Conservation (phyloP, 73 alveolate species). For the Durusdinium trenchii region DNA sequence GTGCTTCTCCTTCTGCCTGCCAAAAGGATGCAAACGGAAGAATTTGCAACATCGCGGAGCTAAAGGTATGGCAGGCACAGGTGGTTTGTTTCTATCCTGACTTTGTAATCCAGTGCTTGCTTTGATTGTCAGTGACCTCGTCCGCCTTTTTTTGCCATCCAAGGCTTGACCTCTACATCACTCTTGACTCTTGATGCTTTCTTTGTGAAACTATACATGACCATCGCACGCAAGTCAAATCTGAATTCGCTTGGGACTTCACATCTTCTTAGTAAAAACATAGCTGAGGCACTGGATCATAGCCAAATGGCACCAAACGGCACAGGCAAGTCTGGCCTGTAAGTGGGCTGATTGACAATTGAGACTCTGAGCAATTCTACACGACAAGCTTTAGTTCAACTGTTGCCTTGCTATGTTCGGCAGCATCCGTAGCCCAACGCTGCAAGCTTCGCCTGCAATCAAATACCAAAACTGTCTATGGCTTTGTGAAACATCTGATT, state of each 20-base stretch:
- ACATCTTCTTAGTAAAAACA: no score
- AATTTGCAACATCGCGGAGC: no score
- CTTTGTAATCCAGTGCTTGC: no score
- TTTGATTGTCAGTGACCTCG: not conserved
- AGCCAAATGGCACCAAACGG: constrained; percentile 78
- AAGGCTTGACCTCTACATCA: constrained; percentile 39
- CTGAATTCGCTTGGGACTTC: not conserved
- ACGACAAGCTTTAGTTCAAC: not conserved
- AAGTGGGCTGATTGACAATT: not conserved
- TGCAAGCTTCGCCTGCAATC: constrained; percentile 35
- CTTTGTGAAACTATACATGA: not conserved
- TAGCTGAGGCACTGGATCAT: constrained; percentile 53
- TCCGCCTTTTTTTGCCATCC: constrained; percentile 1
- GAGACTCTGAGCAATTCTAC: not conserved
- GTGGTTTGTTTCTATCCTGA: no score
- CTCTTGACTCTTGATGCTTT: not conserved
- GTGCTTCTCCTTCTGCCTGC: constrained; percentile 70
- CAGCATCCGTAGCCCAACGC: constrained; percentile 92
- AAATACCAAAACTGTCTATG: no score
- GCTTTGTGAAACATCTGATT: no score
- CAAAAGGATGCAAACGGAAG: not conserved
- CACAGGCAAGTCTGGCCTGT: constrained; percentile 86
- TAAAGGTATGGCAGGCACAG: no score
- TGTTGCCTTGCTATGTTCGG: constrained; percentile 54
- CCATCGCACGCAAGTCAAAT: not conserved